phyloP scores from a whole-genome alignment of 495 filamentous ascomycete genomes.

The Aspergillus biplanus region DNA sequence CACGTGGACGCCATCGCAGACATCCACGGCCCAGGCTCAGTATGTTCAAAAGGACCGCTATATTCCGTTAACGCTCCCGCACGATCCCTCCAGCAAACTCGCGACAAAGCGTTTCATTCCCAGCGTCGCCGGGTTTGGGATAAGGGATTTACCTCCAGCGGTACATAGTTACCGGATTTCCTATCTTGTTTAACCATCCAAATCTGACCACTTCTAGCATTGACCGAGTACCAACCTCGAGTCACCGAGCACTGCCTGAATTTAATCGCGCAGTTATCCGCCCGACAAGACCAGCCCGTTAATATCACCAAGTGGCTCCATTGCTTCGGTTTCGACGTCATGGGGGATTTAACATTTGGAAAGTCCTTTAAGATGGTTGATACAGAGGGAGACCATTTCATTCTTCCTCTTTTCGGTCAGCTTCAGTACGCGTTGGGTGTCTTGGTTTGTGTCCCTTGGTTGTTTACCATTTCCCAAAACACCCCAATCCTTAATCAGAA shows the following conservation, averaged over 20 bases:
- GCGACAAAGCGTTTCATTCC: slow-evolving; percentile 15
- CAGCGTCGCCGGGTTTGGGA: slow-evolving; percentile 16
- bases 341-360: slow-evolving; percentile 45
- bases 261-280: background rate
- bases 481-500: slow-evolving; percentile 5
- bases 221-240: slow-evolving; percentile 16
- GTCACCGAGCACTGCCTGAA: slow-evolving; percentile 10
- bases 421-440: background rate
- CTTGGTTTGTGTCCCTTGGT: slow-evolving; percentile 20
- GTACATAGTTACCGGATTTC: background rate
- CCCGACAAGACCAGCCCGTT: slow-evolving; percentile 23
- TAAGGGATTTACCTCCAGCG: slow-evolving; percentile 18
- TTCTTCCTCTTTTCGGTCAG: background rate
- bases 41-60: slow-evolving; percentile 33
- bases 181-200: background rate
- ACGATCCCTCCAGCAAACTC: slow-evolving; percentile 14
- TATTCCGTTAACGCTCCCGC: slow-evolving; percentile 7
- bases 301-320: slow-evolving; percentile 36
- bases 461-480: slow-evolving; percentile 4
- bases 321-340: slow-evolving; percentile 43
- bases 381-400: slow-evolving; percentile 24
- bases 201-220: slow-evolving; percentile 15
- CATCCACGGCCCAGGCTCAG: slow-evolving; percentile 33
- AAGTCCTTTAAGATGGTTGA: slow-evolving; percentile 45
- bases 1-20: slow-evolving; percentile 23